Percentiles rank a stretch among this genome's conserved stretches.
These are phyloP conservation scores for Antrodiella citrinella DNA, from an alignment of 768 basidiomycete species.

Conservation along the genomic window DNA sequence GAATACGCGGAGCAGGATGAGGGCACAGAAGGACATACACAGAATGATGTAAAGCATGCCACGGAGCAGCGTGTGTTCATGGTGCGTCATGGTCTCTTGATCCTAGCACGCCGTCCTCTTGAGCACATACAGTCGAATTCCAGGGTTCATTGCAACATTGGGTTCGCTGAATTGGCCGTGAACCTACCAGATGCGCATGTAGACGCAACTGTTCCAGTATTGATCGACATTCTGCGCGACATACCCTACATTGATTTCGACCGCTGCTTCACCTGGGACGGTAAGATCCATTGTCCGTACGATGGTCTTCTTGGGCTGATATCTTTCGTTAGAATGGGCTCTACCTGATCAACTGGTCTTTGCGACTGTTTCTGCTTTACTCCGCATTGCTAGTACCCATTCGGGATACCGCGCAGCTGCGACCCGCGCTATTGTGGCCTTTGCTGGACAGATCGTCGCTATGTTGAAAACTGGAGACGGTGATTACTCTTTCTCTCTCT, in stretches of 20 bases:
- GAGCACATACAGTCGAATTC: slow-evolving; percentile 50
- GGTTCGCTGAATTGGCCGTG: slow-evolving; percentile 71
- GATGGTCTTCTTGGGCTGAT: not conserved
- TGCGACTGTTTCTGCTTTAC: slow-evolving; percentile 68
- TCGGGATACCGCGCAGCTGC: slow-evolving; percentile 40
- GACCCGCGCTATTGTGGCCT: slow-evolving; percentile 51
- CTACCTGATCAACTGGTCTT: slow-evolving; percentile 79
- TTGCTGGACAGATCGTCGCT: slow-evolving; percentile 49
- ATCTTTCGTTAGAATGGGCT: slow-evolving; percentile 58
- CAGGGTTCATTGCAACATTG: slow-evolving; percentile 71
- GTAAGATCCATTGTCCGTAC: slow-evolving; percentile 28
- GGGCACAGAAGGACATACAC: too few relatives aligned
- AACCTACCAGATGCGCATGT: slow-evolving; percentile 53
- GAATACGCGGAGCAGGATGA: too few relatives aligned
- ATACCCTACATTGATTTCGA: slow-evolving; percentile 75
- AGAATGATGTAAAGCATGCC: too few relatives aligned
- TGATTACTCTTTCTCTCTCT: slow-evolving; percentile 25
- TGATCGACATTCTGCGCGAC: slow-evolving; percentile 63
- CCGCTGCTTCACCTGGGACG: slow-evolving; percentile 70
- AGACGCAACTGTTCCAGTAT: slow-evolving; percentile 42
- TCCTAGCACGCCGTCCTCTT: too few relatives aligned
- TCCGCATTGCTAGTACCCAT: slow-evolving; percentile 54
- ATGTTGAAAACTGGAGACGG: slow-evolving; percentile 46
- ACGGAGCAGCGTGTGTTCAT: slow-evolving; percentile 39
- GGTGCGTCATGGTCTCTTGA: slow-evolving; percentile 33